These are phyloP conservation scores for Calendula officinalis DNA, from an alignment of 129 eudicot genomes.

Conservation along the genomic window DNA sequence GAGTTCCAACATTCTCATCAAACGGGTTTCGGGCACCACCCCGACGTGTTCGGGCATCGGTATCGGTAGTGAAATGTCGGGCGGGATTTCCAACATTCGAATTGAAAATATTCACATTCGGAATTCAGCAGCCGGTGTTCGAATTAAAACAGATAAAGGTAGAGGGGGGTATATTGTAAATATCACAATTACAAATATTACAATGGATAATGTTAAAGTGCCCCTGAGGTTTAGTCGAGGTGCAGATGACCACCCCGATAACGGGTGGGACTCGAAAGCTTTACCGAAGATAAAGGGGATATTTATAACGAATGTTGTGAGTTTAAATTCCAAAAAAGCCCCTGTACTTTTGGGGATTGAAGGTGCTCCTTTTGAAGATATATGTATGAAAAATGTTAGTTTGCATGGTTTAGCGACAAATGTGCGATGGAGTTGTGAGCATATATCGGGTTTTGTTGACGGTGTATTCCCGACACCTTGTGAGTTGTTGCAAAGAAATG, in stretches of 20 bases:
- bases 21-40: constrained; percentile 94
- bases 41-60: constrained; percentile 99
- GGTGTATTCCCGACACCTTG: constrained; percentile 76
- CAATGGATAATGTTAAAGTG: constrained; percentile 79
- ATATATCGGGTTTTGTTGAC: constrained; percentile 56
- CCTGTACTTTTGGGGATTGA: constrained; percentile 73
- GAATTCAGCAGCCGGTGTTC: constrained; percentile 89
- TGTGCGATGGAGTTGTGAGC: constrained; percentile 67
- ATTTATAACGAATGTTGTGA: constrained; percentile 61
- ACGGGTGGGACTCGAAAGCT: constrained; percentile 71
- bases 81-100: constrained; percentile 64
- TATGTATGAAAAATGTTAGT: constrained; percentile 73
- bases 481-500: constrained; percentile 51
- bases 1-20: constrained; percentile 67
- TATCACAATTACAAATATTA: constrained; percentile 59
- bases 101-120: constrained; percentile 66
- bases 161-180: constrained; percentile 92
- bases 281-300: constrained; percentile 71
- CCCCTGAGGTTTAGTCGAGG: constrained; percentile 92
- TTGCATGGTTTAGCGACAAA: constrained; percentile 54
- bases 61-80: constrained; percentile 99
- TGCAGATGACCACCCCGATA: constrained; percentile 89
- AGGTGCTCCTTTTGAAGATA: constrained; percentile 80
- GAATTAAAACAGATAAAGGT: constrained; percentile 86
- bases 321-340: constrained; percentile 56